Percentiles rank a stretch among this genome's conserved stretches.
phyloP scores from a whole-genome alignment of 805 yeast species.

The Yamadazyma scolyti region DNA sequence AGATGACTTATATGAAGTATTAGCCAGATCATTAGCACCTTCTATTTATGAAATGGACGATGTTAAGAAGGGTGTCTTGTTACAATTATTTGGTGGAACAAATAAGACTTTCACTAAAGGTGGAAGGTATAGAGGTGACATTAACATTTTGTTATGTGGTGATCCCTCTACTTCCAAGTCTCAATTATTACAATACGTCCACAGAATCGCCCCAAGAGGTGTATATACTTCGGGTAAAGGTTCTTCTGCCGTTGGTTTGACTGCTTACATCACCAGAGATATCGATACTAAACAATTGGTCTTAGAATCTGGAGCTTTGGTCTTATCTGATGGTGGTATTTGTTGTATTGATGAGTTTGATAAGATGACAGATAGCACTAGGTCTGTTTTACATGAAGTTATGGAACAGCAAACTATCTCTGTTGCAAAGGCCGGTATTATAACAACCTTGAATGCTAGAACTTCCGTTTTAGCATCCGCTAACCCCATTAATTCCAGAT shows the following conservation, averaged over 20 bases:
- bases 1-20: slow-evolving; percentile 76
- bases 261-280: slow-evolving; percentile 95
- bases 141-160: slow-evolving; percentile 88
- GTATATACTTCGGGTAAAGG: slow-evolving; percentile 98
- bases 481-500: slow-evolving; percentile 93
- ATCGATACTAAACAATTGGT: slow-evolving; percentile 91
- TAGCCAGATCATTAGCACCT: slow-evolving; percentile 94
- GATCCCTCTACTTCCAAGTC: slow-evolving; percentile 98
- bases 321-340: slow-evolving; percentile 94
- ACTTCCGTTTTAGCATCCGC: slow-evolving; percentile 96
- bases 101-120: slow-evolving; percentile 85
- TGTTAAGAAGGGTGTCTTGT: slow-evolving; percentile 88
- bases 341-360: slow-evolving; percentile 99
- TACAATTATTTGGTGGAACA: slow-evolving; percentile 94
- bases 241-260: slow-evolving; percentile 97
- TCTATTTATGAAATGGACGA: slow-evolving; percentile 95
- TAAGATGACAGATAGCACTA: slow-evolving; percentile 91
- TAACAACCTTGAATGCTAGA: slow-evolving; percentile 93
- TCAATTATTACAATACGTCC: slow-evolving; percentile 90
- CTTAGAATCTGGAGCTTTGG: slow-evolving; percentile 93
- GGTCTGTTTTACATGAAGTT: slow-evolving; percentile 95
- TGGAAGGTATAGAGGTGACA: slow-evolving; percentile 94
- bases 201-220: slow-evolving; percentile 96
- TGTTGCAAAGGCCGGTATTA: slow-evolving; percentile 97
- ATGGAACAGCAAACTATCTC: slow-evolving; percentile 99